These are phyloP conservation scores for Cordyceps javanica DNA, from an alignment of 2,329 filamentous ascomycete species.

Conservation along the genomic window DNA sequence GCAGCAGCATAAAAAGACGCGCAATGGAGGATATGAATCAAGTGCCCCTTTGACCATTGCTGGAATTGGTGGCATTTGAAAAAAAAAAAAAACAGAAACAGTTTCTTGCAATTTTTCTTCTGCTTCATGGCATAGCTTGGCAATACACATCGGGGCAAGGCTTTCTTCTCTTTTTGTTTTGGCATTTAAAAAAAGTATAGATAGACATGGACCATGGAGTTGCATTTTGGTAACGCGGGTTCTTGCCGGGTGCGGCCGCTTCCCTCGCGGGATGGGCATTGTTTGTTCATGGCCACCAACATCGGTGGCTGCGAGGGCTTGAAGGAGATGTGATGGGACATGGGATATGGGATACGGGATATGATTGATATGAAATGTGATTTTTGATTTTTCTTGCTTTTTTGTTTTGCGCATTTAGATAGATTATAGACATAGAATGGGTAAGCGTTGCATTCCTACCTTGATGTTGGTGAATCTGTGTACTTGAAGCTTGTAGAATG, in stretches of 20 bases:
- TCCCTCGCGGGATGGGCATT: conserved; percentile 5
- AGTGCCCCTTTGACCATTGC: neutral
- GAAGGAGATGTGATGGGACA: neutral
- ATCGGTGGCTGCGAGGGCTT: neutral
- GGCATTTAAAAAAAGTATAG: neutral
- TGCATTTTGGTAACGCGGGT: neutral
- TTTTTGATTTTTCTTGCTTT: neutral
- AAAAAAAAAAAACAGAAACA: no score
- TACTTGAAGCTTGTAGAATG: no score
- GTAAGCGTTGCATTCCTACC: neutral
- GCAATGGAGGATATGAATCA: no score
- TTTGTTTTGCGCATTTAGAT: neutral
- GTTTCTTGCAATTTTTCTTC: neutral
- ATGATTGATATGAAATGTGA: neutral
- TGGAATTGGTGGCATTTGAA: neutral
- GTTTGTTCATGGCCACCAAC: neutral
- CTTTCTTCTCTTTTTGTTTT: neutral
- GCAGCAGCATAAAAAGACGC: no score
- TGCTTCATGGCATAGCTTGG: neutral
- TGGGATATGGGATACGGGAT: no score
- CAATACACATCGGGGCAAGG: neutral
- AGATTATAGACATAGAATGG: conserved; percentile 7
- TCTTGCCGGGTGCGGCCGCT: neutral
- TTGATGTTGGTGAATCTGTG: neutral
- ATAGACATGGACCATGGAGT: neutral